These are phyloP conservation scores for Pyracantha coccinea DNA, from an alignment of 331 rosid species.

Conservation along the genomic window DNA sequence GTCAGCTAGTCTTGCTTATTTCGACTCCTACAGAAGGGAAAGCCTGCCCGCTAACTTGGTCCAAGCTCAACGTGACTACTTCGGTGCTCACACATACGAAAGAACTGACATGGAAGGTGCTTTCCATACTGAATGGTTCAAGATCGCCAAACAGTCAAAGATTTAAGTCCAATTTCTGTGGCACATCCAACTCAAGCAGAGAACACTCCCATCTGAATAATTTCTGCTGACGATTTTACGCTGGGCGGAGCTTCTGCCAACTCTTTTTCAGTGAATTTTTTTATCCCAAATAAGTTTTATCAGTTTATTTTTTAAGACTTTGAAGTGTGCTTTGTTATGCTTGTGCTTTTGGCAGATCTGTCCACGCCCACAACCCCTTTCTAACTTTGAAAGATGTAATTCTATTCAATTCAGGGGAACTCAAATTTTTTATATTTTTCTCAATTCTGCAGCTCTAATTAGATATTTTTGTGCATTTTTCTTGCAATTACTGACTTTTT, in stretches of 20 bases:
- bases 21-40: slow-evolving; percentile 62
- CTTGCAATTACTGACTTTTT: neutral
- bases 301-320: too few relatives aligned
- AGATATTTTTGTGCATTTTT: neutral
- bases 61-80: slow-evolving; percentile 86
- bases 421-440: neutral
- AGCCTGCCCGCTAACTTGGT: slow-evolving; percentile 77
- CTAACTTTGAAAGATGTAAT: slow-evolving; percentile 8
- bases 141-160: slow-evolving; percentile 60
- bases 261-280: neutral
- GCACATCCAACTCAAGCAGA: slow-evolving; percentile 4
- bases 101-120: slow-evolving; percentile 64
- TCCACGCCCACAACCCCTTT: neutral
- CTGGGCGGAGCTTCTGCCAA: slow-evolving; percentile 35
- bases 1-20: slow-evolving; percentile 86
- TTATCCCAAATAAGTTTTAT: too few relatives aligned
- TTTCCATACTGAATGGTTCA: slow-evolving; percentile 94
- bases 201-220: slow-evolving; percentile 36
- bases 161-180: slow-evolving; percentile 19
- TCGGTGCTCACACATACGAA: slow-evolving; percentile 87
- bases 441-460: neutral
- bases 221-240: slow-evolving; percentile 35
- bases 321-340: slow-evolving; percentile 9
- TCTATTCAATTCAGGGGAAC: slow-evolving; percentile 1
- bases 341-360: slow-evolving; percentile 16